Conservation (phyloP, 75 land plant genomes). For the Ceratopteris richardii region DNA sequence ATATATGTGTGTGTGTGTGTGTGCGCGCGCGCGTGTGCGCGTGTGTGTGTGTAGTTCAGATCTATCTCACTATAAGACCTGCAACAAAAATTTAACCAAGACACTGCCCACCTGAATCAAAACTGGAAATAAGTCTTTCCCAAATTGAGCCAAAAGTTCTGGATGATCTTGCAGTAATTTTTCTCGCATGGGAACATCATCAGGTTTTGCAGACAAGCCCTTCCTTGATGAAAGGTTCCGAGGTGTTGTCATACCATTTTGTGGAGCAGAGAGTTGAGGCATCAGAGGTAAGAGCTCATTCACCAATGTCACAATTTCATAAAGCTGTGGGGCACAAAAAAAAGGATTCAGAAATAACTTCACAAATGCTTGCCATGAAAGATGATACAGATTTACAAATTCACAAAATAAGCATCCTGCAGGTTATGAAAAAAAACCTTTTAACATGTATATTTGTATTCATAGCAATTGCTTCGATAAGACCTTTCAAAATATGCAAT, state of each 20-base stretch:
- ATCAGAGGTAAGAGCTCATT: constrained; percentile 91
- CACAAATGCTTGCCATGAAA: too few relatives aligned
- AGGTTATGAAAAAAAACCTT: too few relatives aligned
- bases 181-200: constrained; percentile 33
- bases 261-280: constrained; percentile 34
- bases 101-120: constrained; percentile 83
- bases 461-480: too few relatives aligned
- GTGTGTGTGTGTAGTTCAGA: too few relatives aligned
- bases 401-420: too few relatives aligned
- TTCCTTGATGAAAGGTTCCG: constrained; percentile 21
- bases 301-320: constrained; percentile 83
- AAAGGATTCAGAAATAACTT: background rate
- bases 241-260: constrained; percentile 9
- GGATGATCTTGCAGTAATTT: constrained; percentile 78
- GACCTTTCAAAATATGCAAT: too few relatives aligned
- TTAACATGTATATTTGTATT: too few relatives aligned
- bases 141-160: constrained; percentile 76
- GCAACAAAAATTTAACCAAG: too few relatives aligned
- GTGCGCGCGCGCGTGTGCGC: too few relatives aligned
- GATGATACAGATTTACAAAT: too few relatives aligned
- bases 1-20: too few relatives aligned
- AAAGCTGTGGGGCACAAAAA: constrained; percentile 35
- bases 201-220: constrained; percentile 1
- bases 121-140: constrained; percentile 84
- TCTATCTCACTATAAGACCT: too few relatives aligned